Conservation (phyloP, 2,329 filamentous ascomycete species). For the Phaeoacremonium minimum region DNA sequence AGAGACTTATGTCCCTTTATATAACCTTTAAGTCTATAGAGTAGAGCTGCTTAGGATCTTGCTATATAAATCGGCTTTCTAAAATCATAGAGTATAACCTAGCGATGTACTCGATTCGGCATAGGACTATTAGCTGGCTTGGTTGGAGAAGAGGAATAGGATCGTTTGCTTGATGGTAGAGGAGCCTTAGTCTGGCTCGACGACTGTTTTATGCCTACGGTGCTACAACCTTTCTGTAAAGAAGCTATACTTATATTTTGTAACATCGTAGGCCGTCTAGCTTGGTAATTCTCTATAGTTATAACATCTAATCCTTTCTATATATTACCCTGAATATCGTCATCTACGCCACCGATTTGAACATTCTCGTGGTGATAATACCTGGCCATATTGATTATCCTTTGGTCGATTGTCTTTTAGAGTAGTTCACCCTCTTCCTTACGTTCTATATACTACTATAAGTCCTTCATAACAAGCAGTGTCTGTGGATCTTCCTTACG, state of each 20-base stretch:
- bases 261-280: slow-evolving; percentile 6
- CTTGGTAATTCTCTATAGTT: slow-evolving; percentile 25
- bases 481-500: slow-evolving; percentile 20
- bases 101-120: slow-evolving; percentile 10
- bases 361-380: slow-evolving; percentile 7
- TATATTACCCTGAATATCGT: slow-evolving; percentile 23
- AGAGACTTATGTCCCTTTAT: slow-evolving; percentile 21
- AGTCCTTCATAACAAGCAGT: slow-evolving; percentile 32
- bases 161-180: slow-evolving; percentile 12
- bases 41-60: slow-evolving; percentile 7
- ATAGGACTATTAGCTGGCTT: slow-evolving; percentile 12
- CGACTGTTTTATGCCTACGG: slow-evolving; percentile 22
- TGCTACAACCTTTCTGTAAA: slow-evolving; percentile 15
- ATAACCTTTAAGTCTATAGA: slow-evolving; percentile 8
- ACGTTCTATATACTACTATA: slow-evolving; percentile 28
- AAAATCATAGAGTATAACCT: slow-evolving; percentile 8
- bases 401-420: slow-evolving; percentile 19
- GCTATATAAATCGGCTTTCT: slow-evolving; percentile 11
- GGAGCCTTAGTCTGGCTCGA: slow-evolving; percentile 17
- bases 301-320: slow-evolving; percentile 25
- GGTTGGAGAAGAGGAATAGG: slow-evolving; percentile 14
- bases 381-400: slow-evolving; percentile 6
- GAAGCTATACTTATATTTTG: slow-evolving; percentile 16
- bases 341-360: slow-evolving; percentile 1
- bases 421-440: slow-evolving; percentile 29